Percentiles rank a stretch among this genome's conserved stretches.
Conservation (phyloP, 2,329 filamentous ascomycete genomes). For the Ophiostoma sp. region DNA sequence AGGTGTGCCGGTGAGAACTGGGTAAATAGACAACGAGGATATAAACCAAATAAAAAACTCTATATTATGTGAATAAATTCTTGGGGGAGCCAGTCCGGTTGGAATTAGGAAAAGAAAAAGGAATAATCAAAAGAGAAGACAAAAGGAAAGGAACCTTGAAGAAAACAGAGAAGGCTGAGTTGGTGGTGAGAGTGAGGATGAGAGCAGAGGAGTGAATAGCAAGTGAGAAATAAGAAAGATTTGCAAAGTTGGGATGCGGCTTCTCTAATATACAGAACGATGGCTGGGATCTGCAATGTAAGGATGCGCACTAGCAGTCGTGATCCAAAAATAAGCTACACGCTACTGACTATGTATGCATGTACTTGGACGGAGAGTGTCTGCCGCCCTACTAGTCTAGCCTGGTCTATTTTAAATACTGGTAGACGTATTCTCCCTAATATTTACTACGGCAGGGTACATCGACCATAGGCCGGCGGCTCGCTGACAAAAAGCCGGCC, state of each 20-base stretch:
- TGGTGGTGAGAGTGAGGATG: not conserved
- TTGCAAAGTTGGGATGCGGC: not conserved
- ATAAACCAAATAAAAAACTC: not conserved
- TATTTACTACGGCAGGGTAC: not conserved
- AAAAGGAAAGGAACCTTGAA: not conserved
- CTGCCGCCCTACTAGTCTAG: slow-evolving; percentile 3
- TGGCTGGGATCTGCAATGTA: slow-evolving; percentile 3
- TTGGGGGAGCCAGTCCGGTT: not conserved
- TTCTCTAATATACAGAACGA: slow-evolving; percentile 1
- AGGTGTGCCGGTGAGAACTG: not conserved
- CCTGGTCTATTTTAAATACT: not conserved
- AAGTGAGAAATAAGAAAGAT: not conserved
- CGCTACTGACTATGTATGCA: not conserved
- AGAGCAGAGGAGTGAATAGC: not conserved
- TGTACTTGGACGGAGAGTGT: not conserved
- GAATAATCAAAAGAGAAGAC: not conserved
- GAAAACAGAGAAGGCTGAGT: not conserved
- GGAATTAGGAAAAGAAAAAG: not conserved
- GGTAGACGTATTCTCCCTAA: not conserved
- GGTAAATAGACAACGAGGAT: not conserved
- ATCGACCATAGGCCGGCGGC: not conserved
- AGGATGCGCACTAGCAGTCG: not conserved
- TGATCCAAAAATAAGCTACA: slow-evolving; percentile 14
- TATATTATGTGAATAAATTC: not conserved
- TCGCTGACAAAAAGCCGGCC: slow-evolving; percentile 5